Evolutionary conservation across 164 flowering plant species (phyloP).

Genomic region (Paratinospora sagittata): DNA sequence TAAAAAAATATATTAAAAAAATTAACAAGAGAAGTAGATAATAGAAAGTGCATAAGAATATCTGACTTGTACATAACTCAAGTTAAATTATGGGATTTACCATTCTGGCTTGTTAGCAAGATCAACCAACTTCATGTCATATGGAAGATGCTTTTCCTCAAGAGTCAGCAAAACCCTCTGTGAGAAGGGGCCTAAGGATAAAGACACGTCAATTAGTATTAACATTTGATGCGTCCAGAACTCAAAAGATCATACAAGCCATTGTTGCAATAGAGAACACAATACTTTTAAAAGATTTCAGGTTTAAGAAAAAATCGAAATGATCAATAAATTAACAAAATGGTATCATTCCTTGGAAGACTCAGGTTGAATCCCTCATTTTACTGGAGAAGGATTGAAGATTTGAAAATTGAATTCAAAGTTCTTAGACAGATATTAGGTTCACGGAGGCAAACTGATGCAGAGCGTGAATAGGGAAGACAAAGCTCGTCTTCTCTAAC

Average conservation of each 20-base stretch:
- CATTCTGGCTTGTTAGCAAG: constrained; percentile 87
- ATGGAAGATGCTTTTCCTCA: constrained; percentile 89
- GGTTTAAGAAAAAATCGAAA: not conserved
- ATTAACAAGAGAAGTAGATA: not conserved
- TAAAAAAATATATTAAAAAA: too few species aligned
- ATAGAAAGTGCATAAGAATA: not conserved
- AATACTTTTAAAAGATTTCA: not conserved
- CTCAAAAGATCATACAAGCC: not conserved
- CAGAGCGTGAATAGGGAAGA: too few species aligned
- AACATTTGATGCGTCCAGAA: not conserved
- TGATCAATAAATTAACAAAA: not conserved
- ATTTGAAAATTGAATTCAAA: not conserved
- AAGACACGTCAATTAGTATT: not conserved
- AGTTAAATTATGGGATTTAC: constrained; percentile 30
- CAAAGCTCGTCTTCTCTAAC: too few species aligned
- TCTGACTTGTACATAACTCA: not conserved
- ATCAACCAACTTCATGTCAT: constrained; percentile 79
- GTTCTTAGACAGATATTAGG: not conserved
- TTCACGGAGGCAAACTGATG: too few species aligned
- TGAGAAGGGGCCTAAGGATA: constrained; percentile 71
- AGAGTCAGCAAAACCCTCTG: constrained; percentile 86
- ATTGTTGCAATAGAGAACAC: not conserved
- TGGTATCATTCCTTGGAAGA: not conserved
- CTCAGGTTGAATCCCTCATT: not conserved
- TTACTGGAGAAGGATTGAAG: not conserved